Evolutionary conservation across 768 basidiomycete genomes (phyloP), one percentile per base, ranked within the genome.

Genomic region (Psilocybe subaeruginosa): DNA sequence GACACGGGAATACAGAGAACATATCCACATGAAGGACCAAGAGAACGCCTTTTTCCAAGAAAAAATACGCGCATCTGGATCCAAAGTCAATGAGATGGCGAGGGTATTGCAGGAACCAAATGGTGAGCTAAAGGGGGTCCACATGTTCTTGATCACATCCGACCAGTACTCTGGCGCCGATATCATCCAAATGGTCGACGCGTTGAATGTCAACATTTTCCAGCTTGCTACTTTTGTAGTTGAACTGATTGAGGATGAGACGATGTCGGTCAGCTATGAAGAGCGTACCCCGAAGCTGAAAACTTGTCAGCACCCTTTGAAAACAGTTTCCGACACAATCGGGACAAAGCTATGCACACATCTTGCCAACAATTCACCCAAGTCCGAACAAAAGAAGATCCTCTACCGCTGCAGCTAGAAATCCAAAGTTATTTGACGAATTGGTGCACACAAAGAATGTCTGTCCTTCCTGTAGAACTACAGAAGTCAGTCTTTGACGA

Each of bases 141-240:
- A 81, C 54, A 68, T 72, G 8, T 84, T 79, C 66, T 68, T 83
- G 68, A 77, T 76, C 1, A 81, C 76, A 39, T 71, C 76, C 16
- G 83, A 85, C 54, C 63, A 64, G 0, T 72, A 79, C 58, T 80
- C 83, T 0, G 80, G 77, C 1, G 75, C 77, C 0, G 83, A 85
- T 8, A 75, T 82, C 53, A 66, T 75, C n/a, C 64, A 53, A 43
- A 69, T 69, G 64, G 69, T 80, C 37, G 77, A 82, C 29, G 69
- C 72, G 0, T 67, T 85, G 59, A 85, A 85, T 62, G 69, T 72
- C 23, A 83, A 85, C 64, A 80, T 84, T 23, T 71, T 80, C 41
- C 84, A 85, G 60, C 71, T 73, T 11, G 68, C 78, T 3, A 79
- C 82, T 27, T 73, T 77, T 65, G 78, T 85, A 54, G 75, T 80